Evolutionary conservation across 2,329 filamentous ascomycete genomes (phyloP), one percentile per base, ranked within the genome.

Genomic region (Neonectria ditissima): DNA sequence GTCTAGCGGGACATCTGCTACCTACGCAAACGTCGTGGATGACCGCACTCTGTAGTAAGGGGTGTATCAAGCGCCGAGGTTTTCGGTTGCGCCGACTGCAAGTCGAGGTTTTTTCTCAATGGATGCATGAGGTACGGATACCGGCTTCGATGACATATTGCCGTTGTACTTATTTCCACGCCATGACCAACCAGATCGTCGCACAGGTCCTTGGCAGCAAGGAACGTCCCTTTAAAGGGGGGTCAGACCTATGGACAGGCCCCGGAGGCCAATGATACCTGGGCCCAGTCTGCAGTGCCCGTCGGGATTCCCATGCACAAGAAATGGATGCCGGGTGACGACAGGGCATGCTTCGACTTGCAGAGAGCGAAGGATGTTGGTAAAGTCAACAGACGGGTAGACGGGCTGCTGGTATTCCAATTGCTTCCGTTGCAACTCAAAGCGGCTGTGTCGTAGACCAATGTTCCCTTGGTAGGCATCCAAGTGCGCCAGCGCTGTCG

Each of bases 141-240:
- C 32, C 58, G 30, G 59, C 52, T 32, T 32, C 16, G 53, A 57
- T 39, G 24, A 39, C 41, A 48, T 57, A 48, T 28, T 20, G 6
- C 26, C 45, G 14, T 26, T 9, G 43, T 28, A 45, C 43, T 8
- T 26, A 50, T 50, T 53, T 56, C 52, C 44, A 61, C 44, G 30
- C 39, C 41, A 41, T 30, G n/a, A 32, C 47, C 59, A 57, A 57
- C 39, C 44, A 53, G 53, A 39, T 52, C 37, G 47, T 32, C 30
- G 59, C 30, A 44, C 44, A 51, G 14, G 20, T 37, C 58, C 63
- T 61, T 61, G 65, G 63, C 55, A 32, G 41, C 34, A 57, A 26
- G 41, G 41, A 59, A 62, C 56, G 59, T 37, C 56, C 51, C 30
- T 50, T 51, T 52, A 44, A 59, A 59, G 58, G 62, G 59, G 52